Evolutionary conservation across 2,329 filamentous ascomycete species (phyloP).

Genomic region (Zymoseptoria passerinii): DNA sequence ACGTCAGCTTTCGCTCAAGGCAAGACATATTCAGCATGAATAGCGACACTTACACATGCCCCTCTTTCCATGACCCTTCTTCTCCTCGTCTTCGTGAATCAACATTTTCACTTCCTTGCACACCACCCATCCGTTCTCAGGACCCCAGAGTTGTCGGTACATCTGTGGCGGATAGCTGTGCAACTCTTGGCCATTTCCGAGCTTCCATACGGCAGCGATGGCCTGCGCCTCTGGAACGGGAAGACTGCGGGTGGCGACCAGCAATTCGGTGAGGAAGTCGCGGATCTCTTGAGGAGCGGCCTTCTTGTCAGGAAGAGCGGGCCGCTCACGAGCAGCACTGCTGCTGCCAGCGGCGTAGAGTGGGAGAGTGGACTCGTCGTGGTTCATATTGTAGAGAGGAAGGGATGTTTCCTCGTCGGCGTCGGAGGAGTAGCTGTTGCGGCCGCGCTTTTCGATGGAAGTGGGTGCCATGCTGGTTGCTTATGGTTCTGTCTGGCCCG

Average conservation of each 20-base stretch:
- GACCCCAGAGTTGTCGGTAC: constrained; percentile 12
- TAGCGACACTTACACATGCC: no score
- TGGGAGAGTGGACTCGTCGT: neutral
- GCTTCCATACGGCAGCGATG: constrained; percentile 9
- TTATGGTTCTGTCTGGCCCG: neutral
- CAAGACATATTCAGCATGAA: no score
- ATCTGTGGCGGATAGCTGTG: constrained; percentile 6
- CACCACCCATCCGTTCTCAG: constrained; percentile 13
- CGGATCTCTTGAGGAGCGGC: constrained; percentile 13
- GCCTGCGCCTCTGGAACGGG: constrained; percentile 4
- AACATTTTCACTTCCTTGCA: constrained; percentile 10
- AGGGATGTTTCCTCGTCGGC: neutral
- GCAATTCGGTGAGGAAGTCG: constrained; percentile 5
- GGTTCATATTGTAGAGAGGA: neutral
- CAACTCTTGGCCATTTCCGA: constrained; percentile 13
- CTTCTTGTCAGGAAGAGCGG: constrained; percentile 1
- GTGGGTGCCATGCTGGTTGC: neutral
- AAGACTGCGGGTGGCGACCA: constrained; percentile 1
- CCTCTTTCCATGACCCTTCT: neutral
- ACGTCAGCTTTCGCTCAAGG: no score
- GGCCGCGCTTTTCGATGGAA: neutral
- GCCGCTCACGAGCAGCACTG: neutral
- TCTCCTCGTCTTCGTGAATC: neutral
- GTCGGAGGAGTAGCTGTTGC: neutral
- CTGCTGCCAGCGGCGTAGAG: neutral